Evolutionary conservation across 495 filamentous ascomycete species (phyloP), one percentile per base, ranked within the genome.

Genomic region (Penicillium chermesinum): DNA sequence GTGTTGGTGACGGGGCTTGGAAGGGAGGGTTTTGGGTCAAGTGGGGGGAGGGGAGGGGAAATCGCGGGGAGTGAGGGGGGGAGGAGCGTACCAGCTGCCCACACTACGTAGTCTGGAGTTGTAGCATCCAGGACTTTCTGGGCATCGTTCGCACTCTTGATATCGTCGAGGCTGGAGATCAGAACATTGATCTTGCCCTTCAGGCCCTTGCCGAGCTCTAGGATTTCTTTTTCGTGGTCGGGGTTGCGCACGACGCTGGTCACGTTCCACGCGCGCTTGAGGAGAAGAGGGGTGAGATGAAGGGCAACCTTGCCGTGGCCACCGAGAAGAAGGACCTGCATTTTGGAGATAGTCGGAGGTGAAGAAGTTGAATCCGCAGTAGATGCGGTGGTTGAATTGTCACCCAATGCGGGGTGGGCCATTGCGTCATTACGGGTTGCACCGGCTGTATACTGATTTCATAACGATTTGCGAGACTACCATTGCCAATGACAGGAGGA

Each of bases 291-390:
- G n/a, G 87, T 93, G 9, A 91, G 73, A n/a, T 85, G 72, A 33
- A 85, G 79, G 48, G 86, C 79, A 39, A 93, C 64, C 63, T 88
- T 89, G 66, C 88, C 88, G 71, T 88, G 87, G 54, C 87, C 87
- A 51, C 88, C 88, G 34, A 94, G 81, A 34, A 93, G 68, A 40
- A 89, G 79, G 45, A 89, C 79, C 57, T 82, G 67, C 67, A 72
- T 70, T 44, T 38, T 67, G 54, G 41, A 17, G 10, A 20, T 40
- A 17, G 7, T n/a, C n/a, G n/a, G n/a, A n/a, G n/a, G n/a, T n/a
- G n/a, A n/a, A n/a, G n/a, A n/a, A n/a, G n/a, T n/a, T n/a, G n/a
- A n/a, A n/a, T n/a, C n/a, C n/a, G n/a, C n/a, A n/a, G n/a, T n/a
- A n/a, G n/a, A n/a, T n/a, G n/a, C n/a, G n/a, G n/a, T n/a, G n/a